Evolutionary conservation across 257 asterid genomes (phyloP).

Genomic region (Echites panduratus): DNA sequence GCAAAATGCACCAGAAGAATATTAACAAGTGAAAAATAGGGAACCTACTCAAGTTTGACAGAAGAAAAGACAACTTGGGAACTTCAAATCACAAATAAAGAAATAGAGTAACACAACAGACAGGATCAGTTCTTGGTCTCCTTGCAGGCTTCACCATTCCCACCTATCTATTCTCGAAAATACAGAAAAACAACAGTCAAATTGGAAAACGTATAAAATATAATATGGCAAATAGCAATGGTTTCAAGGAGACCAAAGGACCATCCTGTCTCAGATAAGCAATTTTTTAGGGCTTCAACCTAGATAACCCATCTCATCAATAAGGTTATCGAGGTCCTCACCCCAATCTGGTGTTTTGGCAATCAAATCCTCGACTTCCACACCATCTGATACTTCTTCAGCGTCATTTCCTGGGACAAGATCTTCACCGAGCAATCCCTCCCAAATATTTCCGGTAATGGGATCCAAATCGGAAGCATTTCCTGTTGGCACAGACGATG

Average conservation of each 20-base stretch:
- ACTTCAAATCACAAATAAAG: not conserved
- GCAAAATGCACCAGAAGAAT: constrained; percentile 15
- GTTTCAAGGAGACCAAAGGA: constrained; percentile 5
- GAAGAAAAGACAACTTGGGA: not conserved
- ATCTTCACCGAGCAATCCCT: constrained; percentile 48
- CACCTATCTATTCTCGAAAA: constrained; percentile 5
- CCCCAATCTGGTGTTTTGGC: constrained; percentile 55
- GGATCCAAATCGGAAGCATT: constrained; percentile 23
- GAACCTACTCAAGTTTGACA: too few relatives aligned
- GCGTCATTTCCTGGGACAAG: constrained; percentile 23
- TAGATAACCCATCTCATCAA: constrained; percentile 28
- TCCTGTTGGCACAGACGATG: constrained; percentile 14
- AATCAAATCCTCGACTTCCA: constrained; percentile 58
- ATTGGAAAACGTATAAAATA: not conserved
- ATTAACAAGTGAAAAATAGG: not conserved
- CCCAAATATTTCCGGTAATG: constrained; percentile 43
- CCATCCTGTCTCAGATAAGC: not conserved
- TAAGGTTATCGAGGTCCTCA: constrained; percentile 42
- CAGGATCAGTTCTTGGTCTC: constrained; percentile 14
- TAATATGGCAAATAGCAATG: not conserved
- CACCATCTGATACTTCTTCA: constrained; percentile 32
- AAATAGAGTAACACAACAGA: not conserved
- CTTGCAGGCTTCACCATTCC: constrained; percentile 8
- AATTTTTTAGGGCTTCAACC: not conserved
- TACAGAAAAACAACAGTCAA: not conserved